Conservation (phyloP, 73 alveolate species). For the Tetrahymena borealis region DNA sequence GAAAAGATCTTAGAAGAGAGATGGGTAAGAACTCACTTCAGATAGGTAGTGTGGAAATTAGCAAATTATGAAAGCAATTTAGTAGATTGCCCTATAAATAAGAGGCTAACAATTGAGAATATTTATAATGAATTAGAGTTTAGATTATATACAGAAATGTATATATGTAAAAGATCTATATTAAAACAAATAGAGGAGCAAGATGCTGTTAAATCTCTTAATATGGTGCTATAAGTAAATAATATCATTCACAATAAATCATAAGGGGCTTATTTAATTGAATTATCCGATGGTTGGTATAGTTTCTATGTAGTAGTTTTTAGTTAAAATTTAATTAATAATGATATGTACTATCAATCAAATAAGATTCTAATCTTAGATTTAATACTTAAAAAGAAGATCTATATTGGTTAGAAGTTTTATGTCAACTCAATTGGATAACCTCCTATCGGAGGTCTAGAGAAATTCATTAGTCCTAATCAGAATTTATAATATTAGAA, state of each 20-base stretch:
- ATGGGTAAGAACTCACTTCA: background rate
- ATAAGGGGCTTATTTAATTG: background rate
- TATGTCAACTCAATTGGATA: background rate
- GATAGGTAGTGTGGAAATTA: background rate
- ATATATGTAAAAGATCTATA: background rate
- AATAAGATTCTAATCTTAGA: background rate
- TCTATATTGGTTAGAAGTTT: background rate
- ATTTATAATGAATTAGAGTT: background rate
- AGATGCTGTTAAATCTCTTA: background rate
- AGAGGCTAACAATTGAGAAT: background rate
- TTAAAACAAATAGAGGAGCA: background rate
- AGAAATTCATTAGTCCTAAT: background rate
- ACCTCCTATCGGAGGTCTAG: background rate
- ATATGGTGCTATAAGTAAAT: background rate
- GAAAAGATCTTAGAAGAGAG: background rate
- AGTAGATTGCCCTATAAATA: background rate
- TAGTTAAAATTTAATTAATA: background rate
- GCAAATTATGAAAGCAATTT: background rate
- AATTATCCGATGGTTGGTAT: background rate
- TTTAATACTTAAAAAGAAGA: background rate
- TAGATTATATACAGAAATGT: background rate
- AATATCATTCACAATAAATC: background rate
- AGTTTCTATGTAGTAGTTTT: background rate
- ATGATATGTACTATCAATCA: background rate
- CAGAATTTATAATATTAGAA: background rate